phyloP scores from a whole-genome alignment of 306 rosid species.

The Dalbergia cultrata region DNA sequence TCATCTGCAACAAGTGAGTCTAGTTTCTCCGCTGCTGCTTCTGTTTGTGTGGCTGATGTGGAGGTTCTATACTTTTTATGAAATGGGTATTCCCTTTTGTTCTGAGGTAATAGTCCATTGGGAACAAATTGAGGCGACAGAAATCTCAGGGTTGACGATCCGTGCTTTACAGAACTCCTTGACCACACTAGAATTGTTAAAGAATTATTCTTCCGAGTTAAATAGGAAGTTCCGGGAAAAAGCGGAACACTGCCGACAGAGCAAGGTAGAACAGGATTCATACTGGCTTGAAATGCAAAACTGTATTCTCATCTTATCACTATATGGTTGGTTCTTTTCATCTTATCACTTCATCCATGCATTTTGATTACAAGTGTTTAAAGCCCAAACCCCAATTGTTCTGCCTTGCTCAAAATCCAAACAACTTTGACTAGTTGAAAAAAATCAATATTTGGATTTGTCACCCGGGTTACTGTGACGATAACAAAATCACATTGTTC shows the following conservation, averaged over 20 bases:
- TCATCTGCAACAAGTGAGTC: constrained; percentile 61
- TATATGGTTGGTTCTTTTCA: constrained; percentile 10
- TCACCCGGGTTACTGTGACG: constrained; percentile 12
- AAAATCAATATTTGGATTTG: constrained; percentile 14
- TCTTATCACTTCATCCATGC: constrained; percentile 20
- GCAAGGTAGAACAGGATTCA: constrained; percentile 75
- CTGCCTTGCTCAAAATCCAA: constrained; percentile 18
- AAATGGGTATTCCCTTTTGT: constrained; percentile 52
- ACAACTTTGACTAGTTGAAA: background rate
- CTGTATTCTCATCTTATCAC: background rate
- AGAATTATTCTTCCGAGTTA: constrained; percentile 57
- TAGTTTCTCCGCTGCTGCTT: constrained; percentile 74
- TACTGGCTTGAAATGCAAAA: constrained; percentile 53
- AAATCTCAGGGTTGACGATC: constrained; percentile 56
- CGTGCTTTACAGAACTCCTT: constrained; percentile 57
- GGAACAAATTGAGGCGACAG: constrained; percentile 66
- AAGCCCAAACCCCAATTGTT: constrained; percentile 21
- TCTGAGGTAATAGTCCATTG: constrained; percentile 59
- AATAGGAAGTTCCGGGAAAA: constrained; percentile 70
- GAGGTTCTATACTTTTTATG: constrained; percentile 60
- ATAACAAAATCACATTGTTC: background rate
- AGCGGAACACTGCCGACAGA: constrained; percentile 73
- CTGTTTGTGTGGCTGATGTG: constrained; percentile 76
- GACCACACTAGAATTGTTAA: constrained; percentile 66
- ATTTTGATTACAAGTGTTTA: constrained; percentile 13